Percentiles rank a stretch among this genome's conserved stretches.
Evolutionary conservation across 129 eudicot genomes (phyloP).

Genomic region (Flaveria ramosissima): DNA sequence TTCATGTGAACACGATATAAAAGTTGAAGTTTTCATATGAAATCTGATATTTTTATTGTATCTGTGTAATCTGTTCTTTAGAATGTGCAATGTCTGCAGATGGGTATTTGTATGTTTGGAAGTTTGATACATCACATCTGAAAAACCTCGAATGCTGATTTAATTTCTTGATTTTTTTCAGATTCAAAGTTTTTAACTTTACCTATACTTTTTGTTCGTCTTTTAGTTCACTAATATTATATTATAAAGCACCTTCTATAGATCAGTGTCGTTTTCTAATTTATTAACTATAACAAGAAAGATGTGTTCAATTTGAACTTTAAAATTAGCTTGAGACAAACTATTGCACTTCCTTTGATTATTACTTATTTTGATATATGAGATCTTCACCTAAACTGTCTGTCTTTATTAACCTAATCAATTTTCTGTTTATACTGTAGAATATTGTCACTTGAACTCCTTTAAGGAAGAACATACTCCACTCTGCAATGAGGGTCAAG

Average conservation of each 20-base stretch:
- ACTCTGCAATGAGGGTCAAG: constrained; percentile 36
- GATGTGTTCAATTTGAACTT: constrained; percentile 23
- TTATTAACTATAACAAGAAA: not conserved
- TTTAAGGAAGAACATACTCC: constrained; percentile 17
- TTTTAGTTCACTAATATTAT: constrained; percentile 13
- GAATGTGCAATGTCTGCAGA: constrained; percentile 17
- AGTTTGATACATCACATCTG: not conserved
- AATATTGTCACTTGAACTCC: constrained; percentile 16
- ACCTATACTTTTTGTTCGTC: not conserved
- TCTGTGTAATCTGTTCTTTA: constrained; percentile 7
- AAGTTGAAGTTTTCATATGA: constrained; percentile 16
- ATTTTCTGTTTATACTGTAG: constrained; percentile 21
- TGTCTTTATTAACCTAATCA: constrained; percentile 2
- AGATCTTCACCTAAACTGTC: constrained; percentile 12
- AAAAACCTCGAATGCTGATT: not conserved
- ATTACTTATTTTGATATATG: not conserved
- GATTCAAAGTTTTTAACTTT: not conserved
- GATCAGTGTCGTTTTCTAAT: constrained; percentile 15
- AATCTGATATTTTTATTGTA: not conserved
- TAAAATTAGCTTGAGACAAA: not conserved
- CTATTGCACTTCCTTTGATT: not conserved
- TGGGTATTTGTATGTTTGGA: not conserved
- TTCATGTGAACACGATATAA: constrained; percentile 7
- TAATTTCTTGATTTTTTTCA: not conserved
- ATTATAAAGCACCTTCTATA: constrained; percentile 16